Percentiles rank a stretch among this genome's conserved stretches.
Conservation (phyloP, 2,329 filamentous ascomycete genomes). For the Colletotrichum agaves region DNA sequence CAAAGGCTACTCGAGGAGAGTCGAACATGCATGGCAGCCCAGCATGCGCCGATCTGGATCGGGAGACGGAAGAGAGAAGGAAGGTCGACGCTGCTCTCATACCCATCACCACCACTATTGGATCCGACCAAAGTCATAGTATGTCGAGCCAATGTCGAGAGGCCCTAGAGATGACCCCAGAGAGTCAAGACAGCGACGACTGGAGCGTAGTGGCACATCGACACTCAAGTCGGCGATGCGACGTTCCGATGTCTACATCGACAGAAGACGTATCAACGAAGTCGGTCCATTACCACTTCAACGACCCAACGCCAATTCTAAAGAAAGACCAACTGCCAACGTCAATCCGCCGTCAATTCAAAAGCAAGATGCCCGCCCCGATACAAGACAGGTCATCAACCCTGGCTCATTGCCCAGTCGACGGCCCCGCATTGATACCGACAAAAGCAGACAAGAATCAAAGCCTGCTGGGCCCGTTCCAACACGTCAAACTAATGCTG, state of each 20-base stretch:
- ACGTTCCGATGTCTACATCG: conserved; percentile 25
- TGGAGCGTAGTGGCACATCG: conserved; percentile 25
- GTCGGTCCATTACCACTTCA: conserved; percentile 1
- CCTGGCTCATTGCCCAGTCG: neutral
- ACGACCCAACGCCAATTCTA: neutral
- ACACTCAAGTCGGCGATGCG: conserved; percentile 14
- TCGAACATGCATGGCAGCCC: neutral
- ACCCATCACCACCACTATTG: conserved; percentile 73
- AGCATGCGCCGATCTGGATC: neutral
- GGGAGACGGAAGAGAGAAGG: neutral
- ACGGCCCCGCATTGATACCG: neutral
- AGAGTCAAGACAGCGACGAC: conserved; percentile 11
- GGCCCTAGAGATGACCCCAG: neutral
- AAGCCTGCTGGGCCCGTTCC: neutral
- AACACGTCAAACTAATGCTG: neutral
- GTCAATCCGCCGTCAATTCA: neutral
- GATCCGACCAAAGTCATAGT: conserved; percentile 50
- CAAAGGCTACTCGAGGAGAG: neutral
- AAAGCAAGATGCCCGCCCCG: neutral
- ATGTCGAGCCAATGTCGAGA: conserved; percentile 10
- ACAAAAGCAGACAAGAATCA: neutral
- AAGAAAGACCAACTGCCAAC: neutral
- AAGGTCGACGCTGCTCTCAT: conserved; percentile 59
- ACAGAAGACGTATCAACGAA: conserved; percentile 18
- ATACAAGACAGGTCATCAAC: neutral